Evolutionary conservation across 1,284 basidiomycete genomes (phyloP).

Genomic region (Neotropicomus parvogracilis): DNA sequence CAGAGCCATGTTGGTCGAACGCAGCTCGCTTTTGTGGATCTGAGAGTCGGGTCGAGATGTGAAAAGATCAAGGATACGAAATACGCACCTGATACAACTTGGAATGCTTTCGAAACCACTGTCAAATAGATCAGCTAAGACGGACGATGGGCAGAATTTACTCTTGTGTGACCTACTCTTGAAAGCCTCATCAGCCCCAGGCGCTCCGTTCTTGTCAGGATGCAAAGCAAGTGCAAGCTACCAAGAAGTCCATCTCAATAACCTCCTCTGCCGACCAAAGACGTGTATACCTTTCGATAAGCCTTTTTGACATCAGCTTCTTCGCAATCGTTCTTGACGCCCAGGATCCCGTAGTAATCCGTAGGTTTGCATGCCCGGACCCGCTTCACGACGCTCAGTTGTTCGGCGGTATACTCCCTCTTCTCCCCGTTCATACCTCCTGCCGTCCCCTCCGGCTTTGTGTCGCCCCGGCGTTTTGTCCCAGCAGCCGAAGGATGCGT

Average conservation of each 20-base stretch:
- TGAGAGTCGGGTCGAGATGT: constrained; percentile 24
- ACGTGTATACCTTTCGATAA: constrained; percentile 81
- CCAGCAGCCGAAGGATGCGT: constrained; percentile 67
- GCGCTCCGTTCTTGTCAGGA: constrained; percentile 97
- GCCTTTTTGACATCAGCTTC: constrained; percentile 95
- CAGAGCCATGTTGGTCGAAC: constrained; percentile 82
- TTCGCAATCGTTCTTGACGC: constrained; percentile 80
- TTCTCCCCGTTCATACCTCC: constrained; percentile 63
- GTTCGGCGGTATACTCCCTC: constrained; percentile 85
- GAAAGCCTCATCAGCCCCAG: constrained; percentile 98
- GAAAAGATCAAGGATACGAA: constrained; percentile 39
- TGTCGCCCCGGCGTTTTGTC: constrained; percentile 51
- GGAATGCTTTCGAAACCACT: constrained; percentile 99
- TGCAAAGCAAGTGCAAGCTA: constrained; percentile 91
- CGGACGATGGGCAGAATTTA: background rate
- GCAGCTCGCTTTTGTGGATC: constrained; percentile 90
- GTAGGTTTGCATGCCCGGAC: constrained; percentile 83
- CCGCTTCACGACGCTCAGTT: constrained; percentile 81
- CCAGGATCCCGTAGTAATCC: constrained; percentile 93
- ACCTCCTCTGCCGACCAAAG: constrained; percentile 1
- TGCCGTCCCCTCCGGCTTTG: constrained; percentile 42
- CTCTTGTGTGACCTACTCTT: constrained; percentile 67
- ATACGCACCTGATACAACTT: constrained; percentile 84
- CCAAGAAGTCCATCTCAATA: constrained; percentile 19
- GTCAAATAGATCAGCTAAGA: constrained; percentile 16